Percentiles rank a stretch among this genome's conserved stretches.
phyloP scores from a whole-genome alignment of 2,329 filamentous ascomycete species.

The Neonectria faginata region DNA sequence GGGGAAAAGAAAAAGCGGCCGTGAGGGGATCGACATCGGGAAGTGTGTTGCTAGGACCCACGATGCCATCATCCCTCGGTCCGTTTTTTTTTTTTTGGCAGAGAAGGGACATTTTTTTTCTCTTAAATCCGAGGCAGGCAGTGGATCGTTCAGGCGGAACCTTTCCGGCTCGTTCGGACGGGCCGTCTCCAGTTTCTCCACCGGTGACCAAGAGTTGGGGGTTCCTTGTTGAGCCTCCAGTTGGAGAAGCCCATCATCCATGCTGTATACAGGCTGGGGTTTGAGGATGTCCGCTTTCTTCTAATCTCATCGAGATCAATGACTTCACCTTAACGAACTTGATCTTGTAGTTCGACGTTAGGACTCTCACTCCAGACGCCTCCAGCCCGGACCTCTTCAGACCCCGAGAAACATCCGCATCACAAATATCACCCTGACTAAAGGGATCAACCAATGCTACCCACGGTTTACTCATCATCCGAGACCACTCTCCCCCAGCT shows the following conservation, averaged over 20 bases:
- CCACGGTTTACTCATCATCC: conserved; percentile 30
- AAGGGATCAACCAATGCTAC: conserved; percentile 18
- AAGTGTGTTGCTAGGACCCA: background rate
- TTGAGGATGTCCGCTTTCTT: background rate
- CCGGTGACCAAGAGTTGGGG: conserved; percentile 2
- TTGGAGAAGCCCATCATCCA: conserved; percentile 13
- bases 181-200: conserved; percentile 6
- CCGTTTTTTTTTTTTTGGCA: background rate
- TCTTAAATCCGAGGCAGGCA: conserved; percentile 6
- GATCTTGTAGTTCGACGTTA: background rate
- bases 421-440: background rate
- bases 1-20: conserved; percentile 10
- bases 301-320: background rate
- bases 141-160: conserved; percentile 14
- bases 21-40: conserved; percentile 31
- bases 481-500: conserved; percentile 6
- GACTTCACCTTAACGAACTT: background rate
- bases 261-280: background rate
- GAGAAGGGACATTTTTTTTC: background rate
- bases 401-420: background rate
- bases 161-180: conserved; percentile 11
- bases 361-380: background rate
- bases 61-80: conserved; percentile 11
- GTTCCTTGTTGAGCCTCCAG: conserved; percentile 6
- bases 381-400: background rate